Evolutionary conservation across 768 basidiomycete genomes (phyloP).

Genomic region (Tricholoma furcatifolium): DNA sequence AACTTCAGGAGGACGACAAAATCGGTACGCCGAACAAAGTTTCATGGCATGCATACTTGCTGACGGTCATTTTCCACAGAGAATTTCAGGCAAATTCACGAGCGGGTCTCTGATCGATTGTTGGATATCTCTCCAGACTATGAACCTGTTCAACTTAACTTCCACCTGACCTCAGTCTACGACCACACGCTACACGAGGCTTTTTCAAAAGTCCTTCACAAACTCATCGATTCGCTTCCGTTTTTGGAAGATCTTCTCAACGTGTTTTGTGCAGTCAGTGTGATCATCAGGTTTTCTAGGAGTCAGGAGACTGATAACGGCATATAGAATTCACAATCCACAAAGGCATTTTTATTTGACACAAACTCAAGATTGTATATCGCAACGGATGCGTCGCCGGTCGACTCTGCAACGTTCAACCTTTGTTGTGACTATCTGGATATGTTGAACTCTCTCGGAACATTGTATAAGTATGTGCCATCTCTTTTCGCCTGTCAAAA

Average conservation of each 20-base stretch:
- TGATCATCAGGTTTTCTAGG: background rate
- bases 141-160: constrained; percentile 78
- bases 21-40: constrained; percentile 51
- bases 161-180: constrained; percentile 90
- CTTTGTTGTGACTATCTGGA: constrained; percentile 90
- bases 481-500: background rate
- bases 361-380: constrained; percentile 80
- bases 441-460: constrained; percentile 83
- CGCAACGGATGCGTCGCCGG: constrained; percentile 92
- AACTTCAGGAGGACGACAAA: constrained; percentile 87
- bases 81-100: constrained; percentile 88
- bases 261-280: constrained; percentile 72
- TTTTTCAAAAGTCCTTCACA: constrained; percentile 87
- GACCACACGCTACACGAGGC: constrained; percentile 92
- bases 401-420: constrained; percentile 85
- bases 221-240: constrained; percentile 79
- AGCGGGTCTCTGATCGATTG: constrained; percentile 81
- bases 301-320: constrained; percentile 7
- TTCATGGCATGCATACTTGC: background rate
- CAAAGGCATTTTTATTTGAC: constrained; percentile 94
- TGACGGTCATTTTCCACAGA: constrained; percentile 43
- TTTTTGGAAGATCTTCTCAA: constrained; percentile 88
- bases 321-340: constrained; percentile 81
- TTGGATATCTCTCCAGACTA: constrained; percentile 74
- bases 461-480: constrained; percentile 71